Conservation (phyloP, 2,329 filamentous ascomycete species). For the Trichoderma sp. region DNA sequence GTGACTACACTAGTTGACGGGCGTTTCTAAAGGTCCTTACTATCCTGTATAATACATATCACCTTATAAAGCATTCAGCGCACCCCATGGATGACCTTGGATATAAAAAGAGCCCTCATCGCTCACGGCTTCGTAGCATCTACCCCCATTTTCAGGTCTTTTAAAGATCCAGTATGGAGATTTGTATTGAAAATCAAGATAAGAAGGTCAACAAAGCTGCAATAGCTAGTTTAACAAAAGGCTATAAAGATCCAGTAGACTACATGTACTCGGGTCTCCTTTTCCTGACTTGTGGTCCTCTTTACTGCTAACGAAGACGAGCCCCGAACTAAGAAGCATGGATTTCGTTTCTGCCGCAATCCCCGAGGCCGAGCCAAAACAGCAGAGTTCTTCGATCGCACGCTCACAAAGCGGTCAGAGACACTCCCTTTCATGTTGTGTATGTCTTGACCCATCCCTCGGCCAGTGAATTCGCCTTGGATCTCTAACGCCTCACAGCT, state of each 20-base stretch:
- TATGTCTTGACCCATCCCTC: background rate
- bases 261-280: background rate
- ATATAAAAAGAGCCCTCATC: too few relatives aligned
- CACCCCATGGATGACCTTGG: too few relatives aligned
- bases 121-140: too few relatives aligned
- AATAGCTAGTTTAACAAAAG: too few relatives aligned
- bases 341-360: background rate
- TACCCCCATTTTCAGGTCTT: background rate
- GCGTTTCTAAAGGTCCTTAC: too few relatives aligned
- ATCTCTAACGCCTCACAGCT: background rate
- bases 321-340: background rate
- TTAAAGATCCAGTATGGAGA: background rate
- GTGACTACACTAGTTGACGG: too few relatives aligned
- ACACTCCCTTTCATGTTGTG: background rate
- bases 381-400: background rate
- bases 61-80: too few relatives aligned
- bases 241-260: background rate
- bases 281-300: background rate
- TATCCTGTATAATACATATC: too few relatives aligned
- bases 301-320: background rate
- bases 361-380: background rate
- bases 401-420: background rate
- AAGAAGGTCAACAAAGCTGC: too few relatives aligned
- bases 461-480: background rate
- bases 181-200: too few relatives aligned